Conservation (phyloP, 75 land plant species). For the Pinus taeda region DNA sequence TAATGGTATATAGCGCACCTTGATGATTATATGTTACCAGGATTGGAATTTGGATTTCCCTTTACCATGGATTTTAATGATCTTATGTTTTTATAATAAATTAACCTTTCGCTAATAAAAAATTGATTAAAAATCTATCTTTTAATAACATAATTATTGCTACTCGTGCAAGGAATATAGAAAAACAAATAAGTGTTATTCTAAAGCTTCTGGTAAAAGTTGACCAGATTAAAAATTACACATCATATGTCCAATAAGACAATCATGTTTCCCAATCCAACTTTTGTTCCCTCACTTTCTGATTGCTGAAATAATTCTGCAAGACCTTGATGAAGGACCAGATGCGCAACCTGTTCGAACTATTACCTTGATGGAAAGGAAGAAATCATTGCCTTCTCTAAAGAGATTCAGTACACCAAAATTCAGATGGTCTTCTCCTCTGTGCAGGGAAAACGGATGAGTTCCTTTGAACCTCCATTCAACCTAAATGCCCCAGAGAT, state of each 20-base stretch:
- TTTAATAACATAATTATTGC: too few species aligned
- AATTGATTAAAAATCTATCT: too few species aligned
- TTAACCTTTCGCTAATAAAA: too few species aligned
- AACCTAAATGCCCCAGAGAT: neutral
- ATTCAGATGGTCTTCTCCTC: neutral
- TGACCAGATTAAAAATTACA: slow-evolving; percentile 5
- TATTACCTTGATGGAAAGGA: neutral
- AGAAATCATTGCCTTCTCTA: neutral
- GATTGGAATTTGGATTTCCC: too few species aligned
- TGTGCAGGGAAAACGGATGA: slow-evolving; percentile 1
- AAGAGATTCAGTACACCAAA: neutral
- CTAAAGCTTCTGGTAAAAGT: neutral
- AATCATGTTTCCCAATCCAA: slow-evolving; percentile 5
- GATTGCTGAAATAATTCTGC: neutral
- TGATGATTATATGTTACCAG: too few species aligned
- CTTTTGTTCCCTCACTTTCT: slow-evolving; percentile 6
- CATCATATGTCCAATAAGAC: neutral
- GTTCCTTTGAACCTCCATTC: neutral
- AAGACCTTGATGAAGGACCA: neutral
- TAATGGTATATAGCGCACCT: too few species aligned
- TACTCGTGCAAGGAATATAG: too few species aligned
- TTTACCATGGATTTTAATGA: too few species aligned
- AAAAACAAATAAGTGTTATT: neutral
- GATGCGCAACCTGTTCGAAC: too few species aligned
- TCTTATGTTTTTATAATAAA: too few species aligned